A percentile compares a stretch with the other conserved stretches of the same genome.
Conservation (phyloP, 257 asterid species). For the Nicotiana noctiflora region DNA sequence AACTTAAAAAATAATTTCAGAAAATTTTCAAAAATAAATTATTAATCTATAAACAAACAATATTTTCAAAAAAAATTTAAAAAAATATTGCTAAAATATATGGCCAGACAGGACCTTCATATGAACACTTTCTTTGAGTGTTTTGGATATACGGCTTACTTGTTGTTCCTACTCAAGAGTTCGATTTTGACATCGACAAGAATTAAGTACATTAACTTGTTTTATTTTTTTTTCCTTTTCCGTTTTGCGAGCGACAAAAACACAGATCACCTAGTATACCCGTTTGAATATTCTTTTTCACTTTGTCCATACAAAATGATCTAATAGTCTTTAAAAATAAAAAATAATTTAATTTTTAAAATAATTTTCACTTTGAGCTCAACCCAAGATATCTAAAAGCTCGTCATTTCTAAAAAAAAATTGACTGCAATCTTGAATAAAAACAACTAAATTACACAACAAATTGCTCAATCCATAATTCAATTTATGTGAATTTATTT, state of each 20-base stretch:
- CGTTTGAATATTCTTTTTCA: not conserved
- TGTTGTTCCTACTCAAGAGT: not conserved
- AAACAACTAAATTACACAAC: too few relatives aligned
- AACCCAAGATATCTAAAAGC: not conserved
- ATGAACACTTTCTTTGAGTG: not conserved
- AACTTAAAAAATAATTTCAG: too few relatives aligned
- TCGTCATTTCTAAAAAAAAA: not conserved
- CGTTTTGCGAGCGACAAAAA: not conserved
- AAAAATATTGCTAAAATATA: too few relatives aligned
- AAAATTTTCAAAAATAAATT: too few relatives aligned
- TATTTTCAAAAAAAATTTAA: too few relatives aligned
- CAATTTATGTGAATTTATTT: too few relatives aligned
- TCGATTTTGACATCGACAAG: not conserved
- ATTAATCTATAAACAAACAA: too few relatives aligned
- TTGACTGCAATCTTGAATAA: not conserved
- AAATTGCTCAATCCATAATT: too few relatives aligned
- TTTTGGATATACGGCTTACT: not conserved
- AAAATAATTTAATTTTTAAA: not conserved
- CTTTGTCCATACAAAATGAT: not conserved
- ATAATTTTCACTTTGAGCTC: not conserved
- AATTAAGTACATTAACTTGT: not conserved
- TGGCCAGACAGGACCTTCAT: too few relatives aligned
- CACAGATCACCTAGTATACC: not conserved
- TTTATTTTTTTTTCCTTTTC: not conserved
- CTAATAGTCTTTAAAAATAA: not conserved